A percentile compares a stretch with the other conserved stretches of the same genome.
phyloP scores from a whole-genome alignment of 1,139 yeast species.

The Pichiaceae sp. region DNA sequence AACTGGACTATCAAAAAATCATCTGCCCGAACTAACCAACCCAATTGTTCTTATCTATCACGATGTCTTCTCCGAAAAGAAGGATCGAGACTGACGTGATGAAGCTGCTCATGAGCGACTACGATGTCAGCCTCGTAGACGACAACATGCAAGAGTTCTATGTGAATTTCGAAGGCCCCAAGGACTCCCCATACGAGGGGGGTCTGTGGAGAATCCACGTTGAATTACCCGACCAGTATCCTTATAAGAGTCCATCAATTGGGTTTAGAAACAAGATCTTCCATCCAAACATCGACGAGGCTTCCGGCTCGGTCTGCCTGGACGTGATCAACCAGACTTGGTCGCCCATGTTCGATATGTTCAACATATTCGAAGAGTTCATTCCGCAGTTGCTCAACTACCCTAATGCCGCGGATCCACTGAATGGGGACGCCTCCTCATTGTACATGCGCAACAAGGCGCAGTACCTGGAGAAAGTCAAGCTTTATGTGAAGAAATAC shows the following conservation, averaged over 20 bases:
- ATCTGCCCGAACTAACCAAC: neutral
- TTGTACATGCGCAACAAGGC: constrained; percentile 66
- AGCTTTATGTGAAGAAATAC: constrained; percentile 63
- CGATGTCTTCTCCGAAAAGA: constrained; percentile 61
- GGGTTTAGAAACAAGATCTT: constrained; percentile 88
- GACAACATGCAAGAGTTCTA: constrained; percentile 88
- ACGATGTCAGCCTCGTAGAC: constrained; percentile 75
- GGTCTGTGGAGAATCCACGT: constrained; percentile 92
- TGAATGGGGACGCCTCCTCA: constrained; percentile 86
- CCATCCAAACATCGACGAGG: constrained; percentile 90
- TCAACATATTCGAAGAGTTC: constrained; percentile 88
- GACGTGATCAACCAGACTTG: constrained; percentile 97
- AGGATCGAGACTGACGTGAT: constrained; percentile 95
- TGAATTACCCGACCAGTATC: constrained; percentile 92
- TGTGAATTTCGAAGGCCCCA: constrained; percentile 83
- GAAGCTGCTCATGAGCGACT: constrained; percentile 94
- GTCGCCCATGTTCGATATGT: constrained; percentile 95
- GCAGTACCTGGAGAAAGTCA: constrained; percentile 62
- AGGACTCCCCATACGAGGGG: constrained; percentile 81
- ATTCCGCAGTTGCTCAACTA: constrained; percentile 85
- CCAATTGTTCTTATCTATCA: neutral
- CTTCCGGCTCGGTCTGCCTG: constrained; percentile 88
- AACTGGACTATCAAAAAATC: neutral
- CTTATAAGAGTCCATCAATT: constrained; percentile 91
- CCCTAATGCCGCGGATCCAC: constrained; percentile 92